Percentiles rank a stretch among this genome's conserved stretches.
Evolutionary conservation across 345 rosid genomes (phyloP).

Genomic region (Populus alba): DNA sequence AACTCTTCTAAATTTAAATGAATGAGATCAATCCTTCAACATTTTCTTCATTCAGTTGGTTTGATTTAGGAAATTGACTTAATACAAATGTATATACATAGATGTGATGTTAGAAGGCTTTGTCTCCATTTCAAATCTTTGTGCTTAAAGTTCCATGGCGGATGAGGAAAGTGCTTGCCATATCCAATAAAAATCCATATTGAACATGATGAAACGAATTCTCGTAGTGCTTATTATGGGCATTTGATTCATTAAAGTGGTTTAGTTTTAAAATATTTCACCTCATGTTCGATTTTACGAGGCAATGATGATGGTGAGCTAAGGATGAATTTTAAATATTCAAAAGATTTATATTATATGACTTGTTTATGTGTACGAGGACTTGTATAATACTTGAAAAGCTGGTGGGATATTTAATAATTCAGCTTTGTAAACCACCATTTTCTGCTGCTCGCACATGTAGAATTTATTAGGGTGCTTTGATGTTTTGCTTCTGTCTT

Average conservation of each 20-base stretch:
- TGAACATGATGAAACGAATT: neutral
- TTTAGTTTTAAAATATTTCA: slow-evolving; percentile 18
- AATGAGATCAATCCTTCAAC: too few relatives aligned
- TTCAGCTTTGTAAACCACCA: too few relatives aligned
- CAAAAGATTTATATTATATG: too few relatives aligned
- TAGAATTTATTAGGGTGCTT: too few relatives aligned
- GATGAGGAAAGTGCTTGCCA: slow-evolving; percentile 18
- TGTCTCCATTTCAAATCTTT: slow-evolving; percentile 25
- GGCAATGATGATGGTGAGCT: neutral
- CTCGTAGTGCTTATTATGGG: slow-evolving; percentile 11
- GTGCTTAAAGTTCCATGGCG: slow-evolving; percentile 14
- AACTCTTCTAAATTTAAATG: too few relatives aligned
- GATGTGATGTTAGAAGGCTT: neutral
- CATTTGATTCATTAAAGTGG: slow-evolving; percentile 19
- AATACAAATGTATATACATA: too few relatives aligned
- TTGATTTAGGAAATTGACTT: too few relatives aligned
- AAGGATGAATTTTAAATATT: too few relatives aligned
- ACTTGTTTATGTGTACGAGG: too few relatives aligned
- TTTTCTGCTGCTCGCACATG: neutral
- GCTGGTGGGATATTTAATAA: neutral
- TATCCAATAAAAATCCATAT: slow-evolving; percentile 10
- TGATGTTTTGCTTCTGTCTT: too few relatives aligned
- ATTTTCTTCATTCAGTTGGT: too few relatives aligned
- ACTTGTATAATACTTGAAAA: too few relatives aligned
- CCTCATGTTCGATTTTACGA: neutral